Evolutionary conservation across 1,284 basidiomycete species (phyloP).

Genomic region (Sanguinoderma infundibulare): DNA sequence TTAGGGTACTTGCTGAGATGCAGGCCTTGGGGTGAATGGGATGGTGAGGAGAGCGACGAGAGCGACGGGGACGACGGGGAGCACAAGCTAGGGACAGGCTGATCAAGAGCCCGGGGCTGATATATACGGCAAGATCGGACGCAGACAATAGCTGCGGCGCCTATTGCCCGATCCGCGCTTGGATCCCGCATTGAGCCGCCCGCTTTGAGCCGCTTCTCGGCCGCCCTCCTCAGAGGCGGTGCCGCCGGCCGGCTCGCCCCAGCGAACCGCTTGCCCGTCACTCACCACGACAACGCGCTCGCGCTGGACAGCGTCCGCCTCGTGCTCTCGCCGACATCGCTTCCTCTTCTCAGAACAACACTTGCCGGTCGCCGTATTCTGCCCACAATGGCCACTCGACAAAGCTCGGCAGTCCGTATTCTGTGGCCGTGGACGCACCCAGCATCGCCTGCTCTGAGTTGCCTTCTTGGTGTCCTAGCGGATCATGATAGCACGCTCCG

Average conservation of each 20-base stretch:
- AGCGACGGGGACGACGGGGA: neutral
- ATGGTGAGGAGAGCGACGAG: neutral
- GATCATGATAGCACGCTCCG: conserved; percentile 2
- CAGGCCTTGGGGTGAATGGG: neutral
- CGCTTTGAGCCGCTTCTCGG: neutral
- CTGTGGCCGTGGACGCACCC: neutral
- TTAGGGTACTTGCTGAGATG: neutral
- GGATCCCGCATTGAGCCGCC: too few relatives aligned
- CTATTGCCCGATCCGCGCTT: neutral
- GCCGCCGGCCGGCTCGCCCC: conserved; percentile 1
- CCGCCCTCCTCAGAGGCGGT: conserved; percentile 1
- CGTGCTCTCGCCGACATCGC: neutral
- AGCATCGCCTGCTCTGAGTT: neutral
- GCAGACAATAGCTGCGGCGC: conserved; percentile 1
- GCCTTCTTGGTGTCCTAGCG: conserved; percentile 3
- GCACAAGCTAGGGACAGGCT: neutral
- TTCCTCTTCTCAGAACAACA: conserved; percentile 7
- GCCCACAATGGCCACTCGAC: neutral
- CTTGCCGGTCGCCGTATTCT: neutral
- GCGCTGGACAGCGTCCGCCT: neutral
- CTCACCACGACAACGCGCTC: conserved; percentile 3
- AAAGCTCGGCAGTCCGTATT: neutral
- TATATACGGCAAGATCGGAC: conserved; percentile 7
- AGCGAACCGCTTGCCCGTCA: neutral
- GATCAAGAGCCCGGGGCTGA: neutral